Conservation (phyloP, 2,329 filamentous ascomycete genomes). For the Fusarium keratoplasticum region DNA sequence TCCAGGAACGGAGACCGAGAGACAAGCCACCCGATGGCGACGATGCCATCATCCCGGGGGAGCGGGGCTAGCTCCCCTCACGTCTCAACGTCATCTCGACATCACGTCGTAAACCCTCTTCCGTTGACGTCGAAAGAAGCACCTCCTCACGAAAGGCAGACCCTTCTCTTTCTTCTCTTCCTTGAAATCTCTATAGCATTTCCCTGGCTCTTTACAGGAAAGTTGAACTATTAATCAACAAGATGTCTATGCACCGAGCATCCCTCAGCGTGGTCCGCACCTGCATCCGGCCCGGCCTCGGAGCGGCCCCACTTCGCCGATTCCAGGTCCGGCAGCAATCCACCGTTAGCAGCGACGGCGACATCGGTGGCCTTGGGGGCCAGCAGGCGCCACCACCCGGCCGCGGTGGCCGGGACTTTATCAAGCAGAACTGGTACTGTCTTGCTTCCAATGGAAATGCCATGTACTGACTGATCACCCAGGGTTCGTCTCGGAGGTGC, state of each 20-base stretch:
- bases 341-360: constrained; percentile 8
- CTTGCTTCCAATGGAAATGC: background rate
- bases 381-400: constrained; percentile 4
- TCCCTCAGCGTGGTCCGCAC: background rate
- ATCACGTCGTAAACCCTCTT: constrained; percentile 2
- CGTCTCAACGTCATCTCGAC: constrained; percentile 5
- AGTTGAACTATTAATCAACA: background rate
- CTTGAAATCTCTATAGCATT: background rate
- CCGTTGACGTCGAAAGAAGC: background rate
- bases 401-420: background rate
- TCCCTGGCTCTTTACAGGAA: background rate
- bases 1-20: background rate
- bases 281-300: background rate
- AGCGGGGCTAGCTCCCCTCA: background rate
- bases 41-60: background rate
- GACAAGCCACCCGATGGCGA: background rate
- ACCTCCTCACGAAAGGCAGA: background rate
- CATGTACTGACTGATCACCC: background rate
- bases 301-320: constrained; percentile 14
- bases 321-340: constrained; percentile 9
- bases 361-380: constrained; percentile 4
- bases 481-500: constrained; percentile 2
- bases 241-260: background rate
- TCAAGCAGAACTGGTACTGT: constrained; percentile 7
- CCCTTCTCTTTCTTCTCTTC: background rate